These are phyloP conservation scores for Fusarium temperatum DNA, from an alignment of 2,329 filamentous ascomycete species.

Conservation along the genomic window DNA sequence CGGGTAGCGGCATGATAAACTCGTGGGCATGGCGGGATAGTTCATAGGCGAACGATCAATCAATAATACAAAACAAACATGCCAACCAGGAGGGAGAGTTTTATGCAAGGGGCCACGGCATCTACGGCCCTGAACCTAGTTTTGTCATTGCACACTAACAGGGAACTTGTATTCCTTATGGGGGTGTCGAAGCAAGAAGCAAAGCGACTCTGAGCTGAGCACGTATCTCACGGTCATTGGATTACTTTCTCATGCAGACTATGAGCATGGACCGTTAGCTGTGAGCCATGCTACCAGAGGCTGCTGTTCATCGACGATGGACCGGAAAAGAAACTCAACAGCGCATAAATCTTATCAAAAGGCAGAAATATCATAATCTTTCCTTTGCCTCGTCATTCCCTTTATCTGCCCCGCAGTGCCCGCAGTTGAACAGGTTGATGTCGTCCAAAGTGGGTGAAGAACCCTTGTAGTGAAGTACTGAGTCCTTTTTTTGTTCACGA, in stretches of 20 bases:
- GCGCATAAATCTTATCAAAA: conserved; percentile 13
- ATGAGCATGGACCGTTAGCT: conserved; percentile 5
- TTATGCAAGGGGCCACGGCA: conserved; percentile 30
- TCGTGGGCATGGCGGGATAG: conserved; percentile 22
- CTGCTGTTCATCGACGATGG: background rate
- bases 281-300: background rate
- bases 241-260: conserved; percentile 8
- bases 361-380: background rate
- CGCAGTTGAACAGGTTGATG: conserved; percentile 7
- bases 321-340: conserved; percentile 1
- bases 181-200: conserved; percentile 9
- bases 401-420: conserved; percentile 19
- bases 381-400: background rate
- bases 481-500: conserved; percentile 7
- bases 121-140: conserved; percentile 15
- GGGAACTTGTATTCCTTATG: background rate
- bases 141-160: conserved; percentile 1
- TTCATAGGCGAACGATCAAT: conserved; percentile 12
- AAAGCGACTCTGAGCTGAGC: background rate
- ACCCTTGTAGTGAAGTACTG: conserved; percentile 6
- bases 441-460: background rate
- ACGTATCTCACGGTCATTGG: conserved; percentile 14
- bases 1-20: conserved; percentile 22
- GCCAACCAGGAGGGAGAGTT: conserved; percentile 25
- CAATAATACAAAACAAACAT: conserved; percentile 1